phyloP scores from a whole-genome alignment of 169 alveolate genomes.

The Cryptosporidium meleagridis region DNA sequence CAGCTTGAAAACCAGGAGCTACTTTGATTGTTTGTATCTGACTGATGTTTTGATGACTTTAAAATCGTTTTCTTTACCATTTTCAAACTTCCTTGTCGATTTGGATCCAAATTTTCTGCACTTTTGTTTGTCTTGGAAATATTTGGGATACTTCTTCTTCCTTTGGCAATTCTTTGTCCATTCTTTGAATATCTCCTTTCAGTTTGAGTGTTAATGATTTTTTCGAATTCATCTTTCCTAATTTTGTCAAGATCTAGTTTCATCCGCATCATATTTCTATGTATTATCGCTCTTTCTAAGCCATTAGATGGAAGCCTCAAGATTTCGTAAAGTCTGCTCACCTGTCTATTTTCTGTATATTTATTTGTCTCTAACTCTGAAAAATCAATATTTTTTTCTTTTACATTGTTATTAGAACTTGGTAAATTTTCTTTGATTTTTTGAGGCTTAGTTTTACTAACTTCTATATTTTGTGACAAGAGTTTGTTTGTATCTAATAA shows the following conservation, averaged over 20 bases:
- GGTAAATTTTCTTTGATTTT: neutral
- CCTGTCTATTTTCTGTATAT: neutral
- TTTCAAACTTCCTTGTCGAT: neutral
- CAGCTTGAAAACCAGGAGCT: conserved; percentile 57
- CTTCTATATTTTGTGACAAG: conserved; percentile 3
- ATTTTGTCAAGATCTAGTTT: conserved; percentile 39
- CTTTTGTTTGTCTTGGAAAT: neutral
- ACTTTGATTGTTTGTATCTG: neutral
- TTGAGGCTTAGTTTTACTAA: neutral
- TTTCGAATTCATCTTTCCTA: neutral
- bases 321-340: neutral
- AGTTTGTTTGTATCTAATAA: conserved; percentile 4
- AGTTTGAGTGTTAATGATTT: neutral
- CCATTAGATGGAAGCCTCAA: neutral
- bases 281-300: conserved; percentile 21
- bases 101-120: neutral
- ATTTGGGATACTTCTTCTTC: neutral
- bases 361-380: neutral
- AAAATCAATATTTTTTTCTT: neutral
- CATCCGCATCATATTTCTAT: conserved; percentile 59
- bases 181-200: conserved; percentile 7
- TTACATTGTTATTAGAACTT: neutral
- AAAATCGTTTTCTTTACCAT: conserved; percentile 36
- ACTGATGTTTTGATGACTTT: conserved; percentile 53
- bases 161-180: conserved; percentile 35